A percentile compares a stretch with the other conserved stretches of the same genome.
Conservation (phyloP, 129 eudicot species). For the Flaveria robusta region DNA sequence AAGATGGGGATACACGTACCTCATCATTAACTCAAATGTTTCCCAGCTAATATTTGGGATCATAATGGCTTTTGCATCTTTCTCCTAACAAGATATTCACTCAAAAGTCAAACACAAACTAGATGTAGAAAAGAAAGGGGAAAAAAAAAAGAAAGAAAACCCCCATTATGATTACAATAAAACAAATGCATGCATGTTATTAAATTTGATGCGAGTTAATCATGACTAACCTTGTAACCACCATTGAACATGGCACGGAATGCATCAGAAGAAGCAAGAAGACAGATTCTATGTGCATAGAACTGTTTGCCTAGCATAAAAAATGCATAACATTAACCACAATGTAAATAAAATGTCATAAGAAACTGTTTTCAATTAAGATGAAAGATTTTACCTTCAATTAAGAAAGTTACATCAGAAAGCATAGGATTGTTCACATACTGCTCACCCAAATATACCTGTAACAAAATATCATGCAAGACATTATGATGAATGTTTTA, state of each 20-base stretch:
- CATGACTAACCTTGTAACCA: constrained; percentile 71
- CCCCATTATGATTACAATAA: neutral
- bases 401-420: constrained; percentile 78
- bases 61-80: constrained; percentile 78
- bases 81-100: constrained; percentile 55
- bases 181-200: neutral
- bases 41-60: constrained; percentile 91
- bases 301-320: constrained; percentile 64
- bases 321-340: constrained; percentile 12
- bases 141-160: neutral
- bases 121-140: neutral
- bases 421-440: constrained; percentile 74
- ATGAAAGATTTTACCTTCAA: constrained; percentile 67
- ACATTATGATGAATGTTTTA: neutral
- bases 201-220: neutral
- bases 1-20: constrained; percentile 41
- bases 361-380: neutral
- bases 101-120: constrained; percentile 9
- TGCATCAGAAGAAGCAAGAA: constrained; percentile 97
- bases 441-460: constrained; percentile 81
- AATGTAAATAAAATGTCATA: neutral
- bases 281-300: constrained; percentile 85
- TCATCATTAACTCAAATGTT: constrained; percentile 94
- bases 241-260: constrained; percentile 96
- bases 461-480: constrained; percentile 33